Evolutionary conservation across 768 basidiomycete genomes (phyloP), one percentile per base, ranked within the genome.

Genomic region (Russula virescens): DNA sequence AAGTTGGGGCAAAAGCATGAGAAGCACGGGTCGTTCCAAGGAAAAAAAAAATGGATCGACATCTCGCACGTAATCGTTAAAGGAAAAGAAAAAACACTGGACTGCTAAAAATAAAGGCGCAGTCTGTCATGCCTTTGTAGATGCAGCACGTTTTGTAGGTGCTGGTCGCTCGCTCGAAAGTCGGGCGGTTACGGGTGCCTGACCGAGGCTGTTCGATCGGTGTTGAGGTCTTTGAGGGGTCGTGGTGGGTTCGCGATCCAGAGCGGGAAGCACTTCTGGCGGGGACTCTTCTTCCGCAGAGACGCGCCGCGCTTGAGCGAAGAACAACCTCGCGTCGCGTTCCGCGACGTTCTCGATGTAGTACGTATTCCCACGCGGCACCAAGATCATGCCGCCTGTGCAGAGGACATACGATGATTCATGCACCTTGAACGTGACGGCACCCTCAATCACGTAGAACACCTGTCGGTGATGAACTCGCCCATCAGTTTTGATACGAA

Each of bases 291-390:
- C 77, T 3, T 72, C 74, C 26, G 71, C 65, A 0, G 75, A 69
- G 35, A 82, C 68, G 69, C 82, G 79, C 31, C 88, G 81, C 0
- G 91, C 91, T 76, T 98, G 96, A 0, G 93, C 87, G 76, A 98
- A 98, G 77, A 96, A 97, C 9, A 98, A 74, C 69, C 82, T 84
- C 23, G 87, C 92, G 53, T 89, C 86, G 40, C 89, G 84, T 52
- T 87, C 81, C 21, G 80, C 82, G 23, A 97, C 87, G 75, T 98
- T 98, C 70, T 90, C 83, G 69, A 98, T 92, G 62, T 84, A 84
- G 72, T 98, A 98, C 10, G 82, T 83, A 73, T 98, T 98, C 89
- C 94, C 94, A 78, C 94, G 81, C 2, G 95, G 95, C 23, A 97
- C 87, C 70, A 95, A 80, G 71, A 95, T 94, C 81, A 87, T 89